Percentiles rank a stretch among this genome's conserved stretches.
phyloP scores from a whole-genome alignment of 495 filamentous ascomycete species.

The Podospora conica region DNA sequence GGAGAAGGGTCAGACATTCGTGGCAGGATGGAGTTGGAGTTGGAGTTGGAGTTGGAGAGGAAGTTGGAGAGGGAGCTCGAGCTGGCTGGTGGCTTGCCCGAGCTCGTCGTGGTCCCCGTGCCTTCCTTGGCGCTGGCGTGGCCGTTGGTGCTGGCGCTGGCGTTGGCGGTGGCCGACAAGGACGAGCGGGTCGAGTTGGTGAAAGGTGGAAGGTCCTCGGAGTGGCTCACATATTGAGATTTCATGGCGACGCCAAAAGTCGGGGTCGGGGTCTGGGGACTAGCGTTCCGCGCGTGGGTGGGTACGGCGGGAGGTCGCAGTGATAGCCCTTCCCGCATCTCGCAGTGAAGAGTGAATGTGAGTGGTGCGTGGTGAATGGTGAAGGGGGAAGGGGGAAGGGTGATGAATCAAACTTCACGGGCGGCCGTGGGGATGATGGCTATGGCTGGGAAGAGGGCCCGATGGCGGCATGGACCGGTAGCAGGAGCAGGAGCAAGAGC shows the following conservation, averaged over 20 bases:
- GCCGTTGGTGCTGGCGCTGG: background rate
- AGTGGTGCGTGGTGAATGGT: too few species aligned
- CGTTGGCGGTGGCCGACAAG: background rate
- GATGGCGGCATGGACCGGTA: slow-evolving; percentile 6
- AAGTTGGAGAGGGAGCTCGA: slow-evolving; percentile 4
- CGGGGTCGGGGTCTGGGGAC: background rate
- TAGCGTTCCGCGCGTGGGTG: slow-evolving; percentile 11
- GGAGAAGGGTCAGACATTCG: slow-evolving; percentile 26
- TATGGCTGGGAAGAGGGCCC: slow-evolving; percentile 2
- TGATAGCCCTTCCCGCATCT: slow-evolving; percentile 6
- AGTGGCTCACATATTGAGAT: slow-evolving; percentile 24
- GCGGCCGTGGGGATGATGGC: background rate
- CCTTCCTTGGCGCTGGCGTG: slow-evolving; percentile 25
- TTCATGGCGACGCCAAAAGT: slow-evolving; percentile 28
- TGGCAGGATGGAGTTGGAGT: slow-evolving; percentile 23
- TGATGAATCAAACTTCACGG: background rate
- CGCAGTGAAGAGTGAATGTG: too few species aligned
- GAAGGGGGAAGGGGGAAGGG: too few species aligned
- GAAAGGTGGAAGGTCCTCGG: slow-evolving; percentile 23
- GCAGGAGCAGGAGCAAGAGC: too few species aligned
- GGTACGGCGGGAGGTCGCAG: slow-evolving; percentile 2
- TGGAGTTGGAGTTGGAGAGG: slow-evolving; percentile 16
- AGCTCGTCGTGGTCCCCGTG: slow-evolving; percentile 16
- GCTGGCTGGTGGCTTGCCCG: slow-evolving; percentile 17
- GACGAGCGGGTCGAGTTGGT: slow-evolving; percentile 20